Evolutionary conservation across 83 land plant species (phyloP).

Genomic region (Diphasiastrum complanatum): DNA sequence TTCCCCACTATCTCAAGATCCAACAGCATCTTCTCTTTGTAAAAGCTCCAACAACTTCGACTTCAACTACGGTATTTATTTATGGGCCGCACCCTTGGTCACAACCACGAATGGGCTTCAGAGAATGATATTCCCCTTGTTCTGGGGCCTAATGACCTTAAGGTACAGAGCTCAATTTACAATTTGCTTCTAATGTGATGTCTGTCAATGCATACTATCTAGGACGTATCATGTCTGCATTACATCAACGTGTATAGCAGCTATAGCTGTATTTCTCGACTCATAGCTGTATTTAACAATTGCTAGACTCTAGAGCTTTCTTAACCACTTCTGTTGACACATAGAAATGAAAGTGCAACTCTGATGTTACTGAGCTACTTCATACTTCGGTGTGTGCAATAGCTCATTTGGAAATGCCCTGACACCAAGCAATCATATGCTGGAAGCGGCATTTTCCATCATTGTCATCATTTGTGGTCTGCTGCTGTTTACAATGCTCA

Average conservation of each 20-base stretch:
- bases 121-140: slow-evolving; percentile 71
- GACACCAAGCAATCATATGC: slow-evolving; percentile 68
- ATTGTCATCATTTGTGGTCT: slow-evolving; percentile 66
- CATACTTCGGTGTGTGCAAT: slow-evolving; percentile 15
- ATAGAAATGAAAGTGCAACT: not conserved
- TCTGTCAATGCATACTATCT: no score
- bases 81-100: slow-evolving; percentile 65
- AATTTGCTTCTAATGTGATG: not conserved
- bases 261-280: no score
- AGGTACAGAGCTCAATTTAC: slow-evolving; percentile 35
- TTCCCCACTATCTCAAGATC: not conserved
- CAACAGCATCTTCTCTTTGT: not conserved
- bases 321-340: not conserved
- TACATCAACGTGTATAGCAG: no score
- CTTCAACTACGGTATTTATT: slow-evolving; percentile 53
- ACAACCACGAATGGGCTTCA: slow-evolving; percentile 51
- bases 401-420: slow-evolving; percentile 92
- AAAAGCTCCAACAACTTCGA: not conserved
- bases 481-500: slow-evolving; percentile 71
- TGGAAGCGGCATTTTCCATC: slow-evolving; percentile 81
- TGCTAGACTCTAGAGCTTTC: no score
- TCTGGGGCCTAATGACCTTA: slow-evolving; percentile 90
- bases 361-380: not conserved
- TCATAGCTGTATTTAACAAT: no score
- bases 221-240: no score